Percentiles rank a stretch among this genome's conserved stretches.
Evolutionary conservation across 306 rosid species (phyloP).

Genomic region (Prunus campanulata): DNA sequence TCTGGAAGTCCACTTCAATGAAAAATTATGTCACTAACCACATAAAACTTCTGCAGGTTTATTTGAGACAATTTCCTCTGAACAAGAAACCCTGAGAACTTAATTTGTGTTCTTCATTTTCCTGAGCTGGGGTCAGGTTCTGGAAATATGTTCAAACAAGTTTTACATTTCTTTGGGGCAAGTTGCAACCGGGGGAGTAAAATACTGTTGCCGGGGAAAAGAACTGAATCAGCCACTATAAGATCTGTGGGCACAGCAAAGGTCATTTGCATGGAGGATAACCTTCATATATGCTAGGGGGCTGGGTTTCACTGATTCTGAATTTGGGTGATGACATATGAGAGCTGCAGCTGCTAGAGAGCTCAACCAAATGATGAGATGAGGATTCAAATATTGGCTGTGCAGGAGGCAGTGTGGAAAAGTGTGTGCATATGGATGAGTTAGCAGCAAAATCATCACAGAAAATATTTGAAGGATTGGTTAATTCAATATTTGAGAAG

Average conservation of each 20-base stretch:
- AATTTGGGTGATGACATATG: conserved; percentile 2
- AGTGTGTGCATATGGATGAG: not conserved
- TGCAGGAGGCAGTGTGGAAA: not conserved
- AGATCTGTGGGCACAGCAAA: not conserved
- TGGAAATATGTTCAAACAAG: not conserved
- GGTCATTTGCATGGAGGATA: not conserved
- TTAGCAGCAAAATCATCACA: not conserved
- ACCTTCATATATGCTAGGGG: not conserved
- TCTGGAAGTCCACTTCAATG: not conserved
- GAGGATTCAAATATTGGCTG: not conserved
- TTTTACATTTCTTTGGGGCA: not conserved
- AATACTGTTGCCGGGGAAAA: not conserved
- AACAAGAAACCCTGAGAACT: not conserved
- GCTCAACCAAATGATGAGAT: not conserved
- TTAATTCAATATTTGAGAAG: not conserved
- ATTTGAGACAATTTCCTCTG: not conserved
- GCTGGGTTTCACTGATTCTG: not conserved
- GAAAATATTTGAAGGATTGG: not conserved
- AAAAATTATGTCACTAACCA: not conserved
- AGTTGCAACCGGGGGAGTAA: not conserved
- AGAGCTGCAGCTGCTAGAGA: not conserved
- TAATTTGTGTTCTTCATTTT: not conserved
- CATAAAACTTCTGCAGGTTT: not conserved
- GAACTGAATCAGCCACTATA: not conserved
- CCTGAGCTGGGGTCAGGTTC: not conserved